These are phyloP conservation scores for Delonix regia DNA, from an alignment of 306 rosid genomes.

Conservation along the genomic window DNA sequence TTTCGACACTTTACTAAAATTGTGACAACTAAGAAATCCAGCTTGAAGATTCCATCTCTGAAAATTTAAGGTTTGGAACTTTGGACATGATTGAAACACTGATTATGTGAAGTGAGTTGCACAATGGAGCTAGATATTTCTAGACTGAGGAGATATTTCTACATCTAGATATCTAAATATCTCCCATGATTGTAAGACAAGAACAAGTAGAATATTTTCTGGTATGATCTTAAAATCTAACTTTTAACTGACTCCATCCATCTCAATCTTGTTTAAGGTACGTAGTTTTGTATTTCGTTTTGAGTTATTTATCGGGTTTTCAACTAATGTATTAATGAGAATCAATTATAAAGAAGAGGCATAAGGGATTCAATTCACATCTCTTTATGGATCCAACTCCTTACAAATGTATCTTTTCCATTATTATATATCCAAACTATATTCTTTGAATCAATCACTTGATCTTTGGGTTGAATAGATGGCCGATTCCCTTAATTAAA, in stretches of 20 bases:
- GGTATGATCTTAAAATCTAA: background rate
- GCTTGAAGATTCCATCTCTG: background rate
- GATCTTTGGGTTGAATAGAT: background rate
- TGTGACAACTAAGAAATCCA: background rate
- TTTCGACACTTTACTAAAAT: no score
- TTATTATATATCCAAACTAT: background rate
- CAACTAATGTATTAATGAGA: background rate
- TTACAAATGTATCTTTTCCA: background rate
- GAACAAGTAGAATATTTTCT: background rate
- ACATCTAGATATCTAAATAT: background rate
- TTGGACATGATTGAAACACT: background rate
- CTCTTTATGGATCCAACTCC: slow-evolving; percentile 1
- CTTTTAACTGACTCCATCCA: background rate
- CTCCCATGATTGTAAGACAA: background rate
- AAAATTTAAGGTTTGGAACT: background rate
- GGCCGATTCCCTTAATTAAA: slow-evolving; percentile 1
- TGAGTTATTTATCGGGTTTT: background rate
- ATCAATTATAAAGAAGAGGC: background rate
- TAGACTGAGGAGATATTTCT: background rate
- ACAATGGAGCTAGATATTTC: background rate
- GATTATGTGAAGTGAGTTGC: background rate
- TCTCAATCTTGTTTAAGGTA: background rate
- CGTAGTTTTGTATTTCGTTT: background rate
- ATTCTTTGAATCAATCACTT: background rate
- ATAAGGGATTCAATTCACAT: background rate